These are phyloP conservation scores for Candida dendrica DNA, from an alignment of 805 yeast genomes.

Conservation along the genomic window DNA sequence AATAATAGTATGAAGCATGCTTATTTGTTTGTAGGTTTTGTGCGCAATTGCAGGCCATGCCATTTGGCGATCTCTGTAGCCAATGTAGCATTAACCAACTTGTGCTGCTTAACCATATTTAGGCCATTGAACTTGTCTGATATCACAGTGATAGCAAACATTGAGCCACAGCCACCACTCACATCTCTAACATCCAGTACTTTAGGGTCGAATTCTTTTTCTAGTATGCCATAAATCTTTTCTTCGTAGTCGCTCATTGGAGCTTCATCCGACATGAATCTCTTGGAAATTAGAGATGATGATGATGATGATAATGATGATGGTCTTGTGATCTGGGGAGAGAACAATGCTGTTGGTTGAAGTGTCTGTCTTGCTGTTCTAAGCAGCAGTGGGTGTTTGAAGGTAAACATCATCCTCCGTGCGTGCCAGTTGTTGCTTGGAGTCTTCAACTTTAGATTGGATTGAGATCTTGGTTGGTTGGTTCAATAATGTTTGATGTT, in stretches of 20 bases:
- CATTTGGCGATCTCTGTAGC: constrained; percentile 83
- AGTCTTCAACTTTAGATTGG: too few species aligned
- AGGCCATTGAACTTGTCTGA: constrained; percentile 72
- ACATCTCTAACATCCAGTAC: constrained; percentile 68
- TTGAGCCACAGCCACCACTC: constrained; percentile 96
- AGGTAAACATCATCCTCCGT: too few species aligned
- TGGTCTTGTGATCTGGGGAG: not conserved
- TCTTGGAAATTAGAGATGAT: not conserved
- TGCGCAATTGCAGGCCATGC: constrained; percentile 90
- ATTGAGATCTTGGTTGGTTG: too few species aligned
- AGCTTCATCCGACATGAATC: not conserved
- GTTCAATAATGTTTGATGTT: too few species aligned
- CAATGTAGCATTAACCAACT: constrained; percentile 74
- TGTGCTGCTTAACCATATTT: constrained; percentile 84
- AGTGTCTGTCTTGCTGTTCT: too few species aligned
- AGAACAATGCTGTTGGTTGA: too few species aligned
- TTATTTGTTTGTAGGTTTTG: constrained; percentile 30
- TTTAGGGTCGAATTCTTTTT: constrained; percentile 51
- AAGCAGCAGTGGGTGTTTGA: too few species aligned
- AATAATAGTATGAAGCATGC: not conserved
- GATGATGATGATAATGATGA: too few species aligned
- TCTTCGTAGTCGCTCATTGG: constrained; percentile 49
- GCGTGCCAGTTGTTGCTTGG: too few species aligned
- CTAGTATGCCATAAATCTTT: constrained; percentile 50
- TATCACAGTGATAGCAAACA: constrained; percentile 83